Conservation (phyloP, 441 rosid species). For the Lepidium campestre region DNA sequence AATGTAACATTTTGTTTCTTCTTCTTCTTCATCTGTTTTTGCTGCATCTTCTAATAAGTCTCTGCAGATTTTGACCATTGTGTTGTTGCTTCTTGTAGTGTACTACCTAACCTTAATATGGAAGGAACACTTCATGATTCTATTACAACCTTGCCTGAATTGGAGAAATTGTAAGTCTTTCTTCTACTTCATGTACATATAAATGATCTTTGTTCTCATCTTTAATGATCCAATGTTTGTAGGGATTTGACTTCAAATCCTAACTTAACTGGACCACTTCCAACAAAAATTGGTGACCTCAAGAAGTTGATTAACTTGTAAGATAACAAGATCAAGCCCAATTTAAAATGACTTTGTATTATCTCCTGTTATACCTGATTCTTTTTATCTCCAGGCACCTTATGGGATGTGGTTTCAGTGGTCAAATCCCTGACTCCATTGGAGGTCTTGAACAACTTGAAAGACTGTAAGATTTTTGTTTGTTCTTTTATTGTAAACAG, state of each 20-base stretch:
- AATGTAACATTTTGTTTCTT: constrained; percentile 33
- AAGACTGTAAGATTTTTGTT: constrained; percentile 47
- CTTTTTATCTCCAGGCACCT: constrained; percentile 38
- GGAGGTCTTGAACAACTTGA: constrained; percentile 48
- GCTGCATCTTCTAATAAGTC: background rate
- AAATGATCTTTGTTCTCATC: background rate
- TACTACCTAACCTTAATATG: constrained; percentile 42
- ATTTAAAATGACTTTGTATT: background rate
- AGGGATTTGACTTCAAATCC: constrained; percentile 79
- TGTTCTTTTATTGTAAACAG: background rate
- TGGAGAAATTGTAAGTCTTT: constrained; percentile 49
- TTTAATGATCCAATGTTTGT: background rate
- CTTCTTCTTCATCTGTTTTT: background rate
- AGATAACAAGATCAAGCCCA: constrained; percentile 16
- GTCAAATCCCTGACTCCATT: constrained; percentile 61
- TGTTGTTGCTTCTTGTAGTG: constrained; percentile 37
- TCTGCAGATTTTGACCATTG: background rate
- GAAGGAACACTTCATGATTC: constrained; percentile 46
- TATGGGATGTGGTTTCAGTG: constrained; percentile 65
- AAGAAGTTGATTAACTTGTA: constrained; percentile 63
- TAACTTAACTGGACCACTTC: constrained; percentile 58
- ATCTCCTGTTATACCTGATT: background rate
- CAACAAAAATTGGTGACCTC: constrained; percentile 52
- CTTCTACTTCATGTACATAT: background rate
- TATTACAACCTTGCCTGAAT: constrained; percentile 44